Base-by-base conservation (phyloP, 1,284 basidiomycete species). In the Abortiporus biennis region DNA sequence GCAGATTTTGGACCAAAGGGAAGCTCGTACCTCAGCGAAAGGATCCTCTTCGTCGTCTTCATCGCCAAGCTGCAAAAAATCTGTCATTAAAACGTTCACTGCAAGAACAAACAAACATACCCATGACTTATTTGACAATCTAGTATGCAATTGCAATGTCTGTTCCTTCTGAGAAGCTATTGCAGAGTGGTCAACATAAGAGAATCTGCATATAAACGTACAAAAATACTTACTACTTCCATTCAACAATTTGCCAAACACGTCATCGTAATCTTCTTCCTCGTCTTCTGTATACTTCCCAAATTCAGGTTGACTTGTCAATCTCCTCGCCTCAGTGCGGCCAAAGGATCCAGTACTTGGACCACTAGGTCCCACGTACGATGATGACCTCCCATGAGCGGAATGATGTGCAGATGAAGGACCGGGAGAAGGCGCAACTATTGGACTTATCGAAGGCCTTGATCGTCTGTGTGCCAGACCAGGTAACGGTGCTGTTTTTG, bases 21-120 rank as follows among this genome's bases (percentile, higher is more conserved):
- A 31, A 8, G 22, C 5, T 41, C 63, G 40, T 51, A 88, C 87
- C 69, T 94, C 92, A 1, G 93, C 92, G 55, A 97, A 97, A 1
- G 93, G 92, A 69, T 96, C 93, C 44, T 89, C 90, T 36, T 92
- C 91, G 46, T 94, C 91, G 3, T 87, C 78, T 21, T 85, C 84
- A 39, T 91, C 88, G 5, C 84, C 87, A 9, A 82, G 65, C 88
- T 88, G 46, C 17, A 30, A 38, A 16, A 25, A 12, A 30, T 49
- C 17, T 48, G 19, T 41, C 5, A 38, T 20, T 29, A 48, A 38
- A 46, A 40, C 19, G 43, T 13, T 29, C 17, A 31, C 1, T 35
- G 15, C 40, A 40, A 27, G n/a, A 38, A 16, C 16, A 38, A 21
- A 38, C 45, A 27, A 37, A 56, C 74, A 15, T 56, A 88, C 83